These are phyloP conservation scores for Melampsora americana DNA, from an alignment of 1,284 basidiomycete genomes.

Conservation along the genomic window DNA sequence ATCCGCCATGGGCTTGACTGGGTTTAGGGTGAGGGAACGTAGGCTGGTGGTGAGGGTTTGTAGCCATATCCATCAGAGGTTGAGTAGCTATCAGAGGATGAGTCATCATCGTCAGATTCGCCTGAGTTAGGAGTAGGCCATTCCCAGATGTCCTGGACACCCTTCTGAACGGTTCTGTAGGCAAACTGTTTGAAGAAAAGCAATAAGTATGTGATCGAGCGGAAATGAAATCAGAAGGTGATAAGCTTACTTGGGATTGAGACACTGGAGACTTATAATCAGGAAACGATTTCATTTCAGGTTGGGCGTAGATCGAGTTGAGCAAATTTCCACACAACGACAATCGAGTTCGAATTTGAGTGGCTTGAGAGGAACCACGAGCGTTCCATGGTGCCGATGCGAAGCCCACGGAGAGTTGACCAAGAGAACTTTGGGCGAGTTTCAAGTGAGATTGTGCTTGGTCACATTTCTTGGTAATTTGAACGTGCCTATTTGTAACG, in stretches of 20 bases:
- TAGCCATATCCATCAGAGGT: too few species aligned
- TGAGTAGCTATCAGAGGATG: too few species aligned
- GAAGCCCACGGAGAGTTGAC: not conserved
- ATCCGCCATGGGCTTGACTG: too few species aligned
- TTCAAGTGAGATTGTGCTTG: slow-evolving; percentile 11
- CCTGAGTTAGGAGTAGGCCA: not conserved
- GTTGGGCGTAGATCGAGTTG: slow-evolving; percentile 18
- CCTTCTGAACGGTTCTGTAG: not conserved
- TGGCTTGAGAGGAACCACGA: slow-evolving; percentile 15
- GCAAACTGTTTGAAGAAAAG: not conserved
- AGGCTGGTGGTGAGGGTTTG: too few species aligned
- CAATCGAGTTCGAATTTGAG: not conserved
- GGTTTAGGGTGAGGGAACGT: too few species aligned
- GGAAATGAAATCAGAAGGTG: not conserved
- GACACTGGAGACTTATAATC: not conserved
- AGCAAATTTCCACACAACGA: slow-evolving; percentile 1
- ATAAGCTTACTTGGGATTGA: slow-evolving; percentile 14
- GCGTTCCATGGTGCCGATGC: slow-evolving; percentile 4
- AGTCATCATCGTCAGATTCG: too few species aligned
- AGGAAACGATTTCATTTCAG: not conserved
- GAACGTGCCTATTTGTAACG: not conserved
- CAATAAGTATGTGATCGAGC: not conserved
- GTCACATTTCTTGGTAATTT: slow-evolving; percentile 10
- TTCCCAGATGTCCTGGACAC: not conserved
- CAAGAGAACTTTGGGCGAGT: not conserved